A percentile compares a stretch with the other conserved stretches of the same genome.
phyloP scores from a whole-genome alignment of 768 basidiomycete genomes.

The Collybiopsis confluens region DNA sequence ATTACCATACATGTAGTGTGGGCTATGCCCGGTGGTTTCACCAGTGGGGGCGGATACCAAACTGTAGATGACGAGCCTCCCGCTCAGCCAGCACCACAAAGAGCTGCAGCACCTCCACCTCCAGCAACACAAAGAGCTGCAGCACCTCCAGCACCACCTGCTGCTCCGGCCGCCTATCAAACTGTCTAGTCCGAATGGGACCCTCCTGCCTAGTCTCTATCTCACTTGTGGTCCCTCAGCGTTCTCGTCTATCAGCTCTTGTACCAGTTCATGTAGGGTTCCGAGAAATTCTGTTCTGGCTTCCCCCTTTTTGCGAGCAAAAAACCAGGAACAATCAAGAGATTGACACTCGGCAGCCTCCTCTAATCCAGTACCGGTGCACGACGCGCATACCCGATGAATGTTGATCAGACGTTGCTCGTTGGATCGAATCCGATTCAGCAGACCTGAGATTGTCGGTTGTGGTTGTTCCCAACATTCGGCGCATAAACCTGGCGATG shows the following conservation, averaged over 20 bases:
- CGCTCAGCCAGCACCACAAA: slow-evolving; percentile 21
- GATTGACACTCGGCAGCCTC: slow-evolving; percentile 77
- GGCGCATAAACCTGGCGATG: slow-evolving; percentile 55
- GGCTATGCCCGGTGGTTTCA: slow-evolving; percentile 76
- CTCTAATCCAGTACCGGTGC: slow-evolving; percentile 47
- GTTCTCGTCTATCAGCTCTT: slow-evolving; percentile 26
- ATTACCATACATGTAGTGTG: slow-evolving; percentile 44
- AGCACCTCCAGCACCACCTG: slow-evolving; percentile 11
- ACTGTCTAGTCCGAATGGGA: slow-evolving; percentile 24
- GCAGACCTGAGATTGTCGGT: slow-evolving; percentile 53
- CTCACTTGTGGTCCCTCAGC: not conserved
- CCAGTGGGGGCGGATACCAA: slow-evolving; percentile 60
- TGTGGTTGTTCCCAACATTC: slow-evolving; percentile 49
- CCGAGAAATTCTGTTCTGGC: slow-evolving; percentile 31
- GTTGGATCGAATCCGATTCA: slow-evolving; percentile 47
- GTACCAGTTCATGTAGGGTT: slow-evolving; percentile 27
- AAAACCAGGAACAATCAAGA: slow-evolving; percentile 84
- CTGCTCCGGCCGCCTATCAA: slow-evolving; percentile 40
- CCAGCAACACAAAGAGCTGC: too few species aligned
- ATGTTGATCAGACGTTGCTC: slow-evolving; percentile 52
- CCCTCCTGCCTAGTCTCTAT: not conserved
- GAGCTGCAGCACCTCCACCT: slow-evolving; percentile 18
- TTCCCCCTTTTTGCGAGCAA: slow-evolving; percentile 60
- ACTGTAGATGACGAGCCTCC: slow-evolving; percentile 44
- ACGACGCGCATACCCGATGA: slow-evolving; percentile 71